Conservation (phyloP, 768 basidiomycete genomes). For the Suillus discolor region DNA sequence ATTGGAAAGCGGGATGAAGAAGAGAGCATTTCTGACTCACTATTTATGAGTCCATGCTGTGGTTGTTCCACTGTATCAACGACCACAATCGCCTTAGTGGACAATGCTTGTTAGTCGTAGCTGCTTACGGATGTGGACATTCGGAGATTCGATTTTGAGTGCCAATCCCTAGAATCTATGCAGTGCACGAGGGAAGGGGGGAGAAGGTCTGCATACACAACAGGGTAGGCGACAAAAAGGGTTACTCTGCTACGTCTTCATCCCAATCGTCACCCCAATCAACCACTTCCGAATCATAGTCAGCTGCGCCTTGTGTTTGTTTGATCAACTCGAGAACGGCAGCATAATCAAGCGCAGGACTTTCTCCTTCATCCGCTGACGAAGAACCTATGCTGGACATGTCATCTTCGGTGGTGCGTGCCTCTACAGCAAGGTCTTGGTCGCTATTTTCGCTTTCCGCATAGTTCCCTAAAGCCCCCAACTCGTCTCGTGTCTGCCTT, state of each 20-base stretch:
- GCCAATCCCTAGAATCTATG: background rate
- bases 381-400: background rate
- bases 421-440: slow-evolving; percentile 4
- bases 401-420: slow-evolving; percentile 3
- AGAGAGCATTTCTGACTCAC: background rate
- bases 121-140: background rate
- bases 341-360: slow-evolving; percentile 18
- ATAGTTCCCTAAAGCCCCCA: slow-evolving; percentile 28
- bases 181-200: background rate
- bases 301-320: slow-evolving; percentile 24
- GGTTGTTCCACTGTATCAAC: background rate
- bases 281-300: slow-evolving; percentile 27
- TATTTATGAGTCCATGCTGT: background rate
- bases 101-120: background rate
- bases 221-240: background rate
- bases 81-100: background rate
- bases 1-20: background rate
- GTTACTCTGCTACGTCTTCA: slow-evolving; percentile 13
- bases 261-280: slow-evolving; percentile 37
- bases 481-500: slow-evolving; percentile 12
- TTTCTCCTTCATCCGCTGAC: slow-evolving; percentile 20
- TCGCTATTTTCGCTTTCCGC: slow-evolving; percentile 23
- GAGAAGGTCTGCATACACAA: background rate
- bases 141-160: background rate
- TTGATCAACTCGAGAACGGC: slow-evolving; percentile 25